Evolutionary conservation across 441 rosid genomes (phyloP), one percentile per base, ranked within the genome.

Genomic region (Eruca vesicaria): DNA sequence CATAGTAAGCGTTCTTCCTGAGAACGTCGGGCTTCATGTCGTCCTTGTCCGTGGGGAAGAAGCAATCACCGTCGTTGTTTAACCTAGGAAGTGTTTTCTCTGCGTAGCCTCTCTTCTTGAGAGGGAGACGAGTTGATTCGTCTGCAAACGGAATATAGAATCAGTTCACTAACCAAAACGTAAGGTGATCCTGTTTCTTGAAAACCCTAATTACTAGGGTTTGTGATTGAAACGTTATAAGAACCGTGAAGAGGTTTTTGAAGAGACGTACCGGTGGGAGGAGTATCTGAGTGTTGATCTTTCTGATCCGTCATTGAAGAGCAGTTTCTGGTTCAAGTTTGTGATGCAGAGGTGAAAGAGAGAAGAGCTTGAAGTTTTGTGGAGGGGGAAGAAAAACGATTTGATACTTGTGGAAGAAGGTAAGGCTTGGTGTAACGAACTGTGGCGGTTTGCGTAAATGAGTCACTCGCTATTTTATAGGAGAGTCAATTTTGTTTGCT

Each of bases 321-420:
- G 23, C 6, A 9, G 35, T 57, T 3, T 57, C 62, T 26, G 2
- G 62, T 23, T 50, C 68, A 15, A 52, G 56, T 63, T 50, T 4
- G 43, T 55, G 71, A 28, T 66, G 65, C 62, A 33, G 68, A 38
- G 45, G 50, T 58, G 78, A 66, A 45, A 3, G 33, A 33, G 68
- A 32, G 15, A 26, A 43, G 70, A 73, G 56, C 4, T 6, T 9
- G 11, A 14, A 55, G 68, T 33, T 52, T 28, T 11, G 45, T n/a
- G 52, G 52, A 15, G 55, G 0, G 43, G 45, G 26, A 26, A 55
- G 33, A 28, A 55, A 68, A 36, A 62, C 18, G 45, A 23, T 8
- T 26, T 68, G 61, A 35, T 60, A 35, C 73, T 60, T 75, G 78
- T 67, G 41, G 45, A 60, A 75, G 18, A 68, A 68, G 78, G 69